phyloP scores from a whole-genome alignment of 2,329 filamentous ascomycete genomes.

The Pseudocercospora pini-densiflorae region DNA sequence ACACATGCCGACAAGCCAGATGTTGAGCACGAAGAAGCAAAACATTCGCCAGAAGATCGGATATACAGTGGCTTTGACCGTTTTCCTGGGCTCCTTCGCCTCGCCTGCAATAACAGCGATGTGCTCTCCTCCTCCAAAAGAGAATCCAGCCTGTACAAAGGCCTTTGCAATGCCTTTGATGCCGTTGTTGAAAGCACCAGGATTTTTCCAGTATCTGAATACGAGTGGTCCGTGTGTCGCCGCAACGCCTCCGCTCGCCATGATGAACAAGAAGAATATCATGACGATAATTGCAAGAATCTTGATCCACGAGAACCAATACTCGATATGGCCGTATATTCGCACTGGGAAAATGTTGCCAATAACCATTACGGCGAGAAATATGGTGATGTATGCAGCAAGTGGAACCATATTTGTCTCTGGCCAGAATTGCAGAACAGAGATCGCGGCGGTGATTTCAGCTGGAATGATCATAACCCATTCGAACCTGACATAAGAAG shows the following conservation, averaged over 20 bases:
- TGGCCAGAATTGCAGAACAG: constrained; percentile 42
- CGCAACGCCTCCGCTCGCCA: constrained; percentile 41
- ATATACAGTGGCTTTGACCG: constrained; percentile 39
- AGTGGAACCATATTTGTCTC: constrained; percentile 34
- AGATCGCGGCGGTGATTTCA: constrained; percentile 43
- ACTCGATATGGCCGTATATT: constrained; percentile 41
- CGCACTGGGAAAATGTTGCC: constrained; percentile 36
- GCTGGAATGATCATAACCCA: constrained; percentile 43
- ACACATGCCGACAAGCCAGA: constrained; percentile 45
- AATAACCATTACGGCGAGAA: constrained; percentile 35
- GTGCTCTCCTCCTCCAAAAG: constrained; percentile 31
- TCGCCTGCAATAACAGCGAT: constrained; percentile 43
- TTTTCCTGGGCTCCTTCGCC: constrained; percentile 37
- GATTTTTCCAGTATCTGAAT: constrained; percentile 32
- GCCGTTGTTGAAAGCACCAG: constrained; percentile 29
- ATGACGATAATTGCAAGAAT: constrained; percentile 39
- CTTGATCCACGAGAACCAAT: constrained; percentile 41
- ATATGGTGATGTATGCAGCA: constrained; percentile 43
- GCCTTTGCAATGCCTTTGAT: constrained; percentile 44
- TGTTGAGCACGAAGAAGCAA: constrained; percentile 42
- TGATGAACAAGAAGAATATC: constrained; percentile 44
- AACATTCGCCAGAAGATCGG: constrained; percentile 43
- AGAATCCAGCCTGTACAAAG: constrained; percentile 43
- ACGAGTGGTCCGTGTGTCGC: constrained; percentile 41
- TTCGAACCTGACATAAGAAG: constrained; percentile 14